Percentiles rank a stretch among this genome's conserved stretches.
phyloP scores from a whole-genome alignment of 176 grass and related monocot genomes.

The Rhynchospora tenuis region DNA sequence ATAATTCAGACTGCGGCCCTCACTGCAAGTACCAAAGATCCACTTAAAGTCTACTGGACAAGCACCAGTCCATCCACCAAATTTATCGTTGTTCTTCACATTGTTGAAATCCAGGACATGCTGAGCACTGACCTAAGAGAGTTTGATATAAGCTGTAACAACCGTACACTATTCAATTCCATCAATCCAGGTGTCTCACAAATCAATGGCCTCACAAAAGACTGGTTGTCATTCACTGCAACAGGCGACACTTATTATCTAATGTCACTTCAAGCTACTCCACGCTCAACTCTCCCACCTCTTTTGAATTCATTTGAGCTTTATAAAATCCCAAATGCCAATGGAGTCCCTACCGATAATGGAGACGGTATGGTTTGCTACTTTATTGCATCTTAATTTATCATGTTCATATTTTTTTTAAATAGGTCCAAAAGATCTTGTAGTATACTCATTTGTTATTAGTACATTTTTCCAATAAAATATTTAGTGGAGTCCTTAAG shows the following conservation, averaged over 20 bases:
- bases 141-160: not conserved
- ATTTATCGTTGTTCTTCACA: constrained; percentile 23
- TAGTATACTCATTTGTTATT: too few species aligned
- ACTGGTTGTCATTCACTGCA: too few species aligned
- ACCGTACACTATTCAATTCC: too few species aligned
- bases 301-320: constrained; percentile 37
- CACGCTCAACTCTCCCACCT: constrained; percentile 20
- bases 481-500: too few species aligned
- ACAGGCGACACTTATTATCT: not conserved
- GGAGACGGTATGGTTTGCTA: constrained; percentile 21
- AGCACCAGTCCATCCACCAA: not conserved
- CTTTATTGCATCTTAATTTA: too few species aligned
- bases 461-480: too few species aligned
- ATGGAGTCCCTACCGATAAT: constrained; percentile 7
- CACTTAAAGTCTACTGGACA: not conserved
- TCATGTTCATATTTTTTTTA: too few species aligned
- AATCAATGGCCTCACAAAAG: too few species aligned
- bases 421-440: too few species aligned
- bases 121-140: not conserved
- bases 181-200: too few species aligned
- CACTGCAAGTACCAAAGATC: not conserved
- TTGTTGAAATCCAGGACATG: constrained; percentile 6
- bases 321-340: constrained; percentile 6
- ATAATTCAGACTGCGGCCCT: constrained; percentile 29
- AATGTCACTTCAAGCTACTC: constrained; percentile 8